A percentile compares a stretch with the other conserved stretches of the same genome.
phyloP scores from a whole-genome alignment of 257 asterid species.

The Ilex asprella region DNA sequence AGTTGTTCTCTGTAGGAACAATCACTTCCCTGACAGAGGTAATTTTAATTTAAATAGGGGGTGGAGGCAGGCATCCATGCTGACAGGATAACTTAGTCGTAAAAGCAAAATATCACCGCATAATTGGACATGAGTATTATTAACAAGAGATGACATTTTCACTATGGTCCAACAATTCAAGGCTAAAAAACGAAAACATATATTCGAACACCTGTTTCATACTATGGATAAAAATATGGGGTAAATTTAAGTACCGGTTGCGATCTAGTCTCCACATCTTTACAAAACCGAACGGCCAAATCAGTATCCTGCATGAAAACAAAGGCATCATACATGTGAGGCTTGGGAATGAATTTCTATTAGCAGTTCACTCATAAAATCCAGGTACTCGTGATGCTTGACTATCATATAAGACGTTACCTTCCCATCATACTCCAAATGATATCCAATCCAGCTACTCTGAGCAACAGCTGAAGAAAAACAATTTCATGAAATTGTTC shows the following conservation, averaged over 20 bases:
- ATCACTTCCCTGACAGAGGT: background rate
- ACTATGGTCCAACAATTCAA: background rate
- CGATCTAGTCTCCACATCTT: conserved; percentile 85
- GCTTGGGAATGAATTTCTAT: too few species aligned
- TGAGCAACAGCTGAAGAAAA: conserved; percentile 35
- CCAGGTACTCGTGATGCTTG: too few species aligned
- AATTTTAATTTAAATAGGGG: too few species aligned
- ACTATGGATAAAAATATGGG: conserved; percentile 1
- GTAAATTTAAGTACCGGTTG: conserved; percentile 36
- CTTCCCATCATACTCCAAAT: conserved; percentile 73
- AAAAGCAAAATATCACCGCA: background rate
- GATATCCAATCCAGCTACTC: conserved; percentile 76
- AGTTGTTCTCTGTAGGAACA: background rate
- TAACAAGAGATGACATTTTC: background rate
- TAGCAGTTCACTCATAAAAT: too few species aligned
- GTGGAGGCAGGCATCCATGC: background rate
- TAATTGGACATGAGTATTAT: background rate
- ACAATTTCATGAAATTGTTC: conserved; percentile 7
- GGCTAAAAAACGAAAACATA: background rate
- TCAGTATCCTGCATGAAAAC: conserved; percentile 52
- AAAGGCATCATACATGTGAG: conserved; percentile 5
- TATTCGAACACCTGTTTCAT: background rate
- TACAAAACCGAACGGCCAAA: conserved; percentile 79
- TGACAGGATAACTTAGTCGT: background rate
- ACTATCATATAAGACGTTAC: conserved; percentile 29